phyloP scores from a whole-genome alignment of 75 land plant species.

The Cunninghamia lanceolata region DNA sequence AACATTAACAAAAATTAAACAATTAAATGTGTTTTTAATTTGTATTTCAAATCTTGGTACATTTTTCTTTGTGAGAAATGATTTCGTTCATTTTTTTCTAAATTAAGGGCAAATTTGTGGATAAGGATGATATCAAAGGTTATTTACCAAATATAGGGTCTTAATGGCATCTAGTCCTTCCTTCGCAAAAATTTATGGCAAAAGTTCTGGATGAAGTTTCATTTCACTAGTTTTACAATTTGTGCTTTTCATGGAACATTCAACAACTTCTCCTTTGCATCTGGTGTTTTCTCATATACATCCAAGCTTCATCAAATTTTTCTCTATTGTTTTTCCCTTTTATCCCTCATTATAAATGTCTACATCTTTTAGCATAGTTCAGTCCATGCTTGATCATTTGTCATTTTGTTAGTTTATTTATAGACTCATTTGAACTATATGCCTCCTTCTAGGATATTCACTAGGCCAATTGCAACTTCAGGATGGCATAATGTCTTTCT shows the following conservation, averaged over 20 bases:
- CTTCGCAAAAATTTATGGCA: background rate
- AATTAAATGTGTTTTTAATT: too few relatives aligned
- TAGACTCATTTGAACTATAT: background rate
- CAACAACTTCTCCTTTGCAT: background rate
- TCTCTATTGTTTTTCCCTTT: too few relatives aligned
- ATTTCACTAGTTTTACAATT: background rate
- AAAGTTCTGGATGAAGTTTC: background rate
- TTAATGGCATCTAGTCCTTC: background rate
- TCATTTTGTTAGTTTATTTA: too few relatives aligned
- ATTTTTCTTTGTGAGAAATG: background rate
- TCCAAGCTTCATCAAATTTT: too few relatives aligned
- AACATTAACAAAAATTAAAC: background rate
- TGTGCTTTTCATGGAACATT: background rate
- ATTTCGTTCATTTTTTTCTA: background rate
- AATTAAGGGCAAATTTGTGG: background rate
- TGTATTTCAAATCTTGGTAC: background rate
- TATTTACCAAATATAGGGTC: background rate
- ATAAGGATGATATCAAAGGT: background rate
- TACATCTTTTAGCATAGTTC: background rate
- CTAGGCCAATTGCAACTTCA: background rate
- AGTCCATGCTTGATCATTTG: background rate
- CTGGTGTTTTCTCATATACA: background rate
- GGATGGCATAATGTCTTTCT: background rate
- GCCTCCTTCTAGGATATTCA: too few relatives aligned
- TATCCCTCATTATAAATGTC: background rate